Conservation (phyloP, 2,329 filamentous ascomycete species). For the Knufia fluminis region DNA sequence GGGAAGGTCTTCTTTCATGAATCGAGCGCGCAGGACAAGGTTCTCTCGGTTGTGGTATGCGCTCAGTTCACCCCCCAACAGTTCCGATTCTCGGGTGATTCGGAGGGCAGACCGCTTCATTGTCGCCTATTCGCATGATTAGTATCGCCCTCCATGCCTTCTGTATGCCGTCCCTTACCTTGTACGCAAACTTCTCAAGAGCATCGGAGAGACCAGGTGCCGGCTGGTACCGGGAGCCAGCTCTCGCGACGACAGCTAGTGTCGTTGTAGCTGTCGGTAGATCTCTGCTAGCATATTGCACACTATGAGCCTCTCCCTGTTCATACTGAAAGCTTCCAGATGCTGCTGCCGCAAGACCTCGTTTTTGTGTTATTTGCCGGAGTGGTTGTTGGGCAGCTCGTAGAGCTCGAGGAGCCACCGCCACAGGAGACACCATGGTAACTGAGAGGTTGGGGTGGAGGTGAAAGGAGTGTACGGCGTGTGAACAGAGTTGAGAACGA, state of each 20-base stretch:
- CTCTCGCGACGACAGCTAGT: constrained; percentile 85
- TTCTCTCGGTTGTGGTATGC: constrained; percentile 89
- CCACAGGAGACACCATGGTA: constrained; percentile 60
- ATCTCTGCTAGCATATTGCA: constrained; percentile 91
- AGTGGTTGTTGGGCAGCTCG: constrained; percentile 51
- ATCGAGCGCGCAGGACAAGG: constrained; percentile 84
- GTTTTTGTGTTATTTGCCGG: constrained; percentile 48
- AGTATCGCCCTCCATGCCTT: constrained; percentile 6
- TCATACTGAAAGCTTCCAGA: constrained; percentile 78
- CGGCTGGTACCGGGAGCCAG: constrained; percentile 85
- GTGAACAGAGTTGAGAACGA: background rate
- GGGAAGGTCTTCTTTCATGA: constrained; percentile 88
- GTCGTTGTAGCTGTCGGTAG: constrained; percentile 80
- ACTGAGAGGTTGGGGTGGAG: constrained; percentile 13
- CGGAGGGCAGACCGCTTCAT: constrained; percentile 78
- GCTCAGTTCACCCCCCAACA: constrained; percentile 81
- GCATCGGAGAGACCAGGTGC: constrained; percentile 82
- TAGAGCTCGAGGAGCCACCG: constrained; percentile 55
- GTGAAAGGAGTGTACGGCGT: background rate
- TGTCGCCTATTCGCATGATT: constrained; percentile 56
- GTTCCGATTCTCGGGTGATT: constrained; percentile 89
- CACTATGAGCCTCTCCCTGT: constrained; percentile 70
- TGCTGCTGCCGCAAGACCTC: constrained; percentile 57
- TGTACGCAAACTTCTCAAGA: constrained; percentile 93
- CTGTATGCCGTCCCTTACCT: constrained; percentile 50